Base-by-base conservation (phyloP, 208 protist species). In the Trypanosoma rangeli region DNA sequence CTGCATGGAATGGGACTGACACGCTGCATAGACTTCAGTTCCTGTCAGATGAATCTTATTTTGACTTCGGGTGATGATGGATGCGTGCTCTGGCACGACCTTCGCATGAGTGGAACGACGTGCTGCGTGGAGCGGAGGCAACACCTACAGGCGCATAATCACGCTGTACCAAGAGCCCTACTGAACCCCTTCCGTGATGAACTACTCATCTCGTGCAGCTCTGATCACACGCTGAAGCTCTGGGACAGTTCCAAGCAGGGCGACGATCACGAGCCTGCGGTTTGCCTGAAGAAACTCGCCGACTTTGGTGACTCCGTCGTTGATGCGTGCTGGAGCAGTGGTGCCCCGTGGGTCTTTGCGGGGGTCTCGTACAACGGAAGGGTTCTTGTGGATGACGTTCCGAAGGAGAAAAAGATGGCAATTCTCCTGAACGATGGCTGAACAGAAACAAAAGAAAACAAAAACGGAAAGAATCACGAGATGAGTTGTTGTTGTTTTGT, bases 101-200 rank as follows among this genome's bases (percentile, higher is more conserved):
- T 96, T 20, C 70, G 85, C 24, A 72, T 74, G 64, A 70, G 69
- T n/a, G 67, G 56, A 39, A 24, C 52, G 12, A 53, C 57, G 13
- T 71, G 16, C 20, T 9, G 50, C 24, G 55, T 73, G 35, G 39
- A 66, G 42, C 57, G 55, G 49, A 42, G 33, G 48, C 26, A 53
- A 16, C 42, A 75, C 53, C 33, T 95, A 18, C 58, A 71, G 39
- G 89, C 83, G 12, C 90, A 95, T 53, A 85, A 94, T 22, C 93
- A 97, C 53, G 58, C 66, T 0, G 74, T 94, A 12, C 70, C 78
- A 20, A 68, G 71, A 31, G 83, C 85, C 20, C n/a, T 80, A n/a
- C 90, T 93, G 54, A 96, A 97, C 64, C 76, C 91, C 5, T 94
- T 93, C 56, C 85, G 94, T 55, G 80, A 93, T 48, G 82, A 94